Evolutionary conservation across 208 protist genomes (phyloP).

Genomic region (Balamuthia mandrillaris): DNA sequence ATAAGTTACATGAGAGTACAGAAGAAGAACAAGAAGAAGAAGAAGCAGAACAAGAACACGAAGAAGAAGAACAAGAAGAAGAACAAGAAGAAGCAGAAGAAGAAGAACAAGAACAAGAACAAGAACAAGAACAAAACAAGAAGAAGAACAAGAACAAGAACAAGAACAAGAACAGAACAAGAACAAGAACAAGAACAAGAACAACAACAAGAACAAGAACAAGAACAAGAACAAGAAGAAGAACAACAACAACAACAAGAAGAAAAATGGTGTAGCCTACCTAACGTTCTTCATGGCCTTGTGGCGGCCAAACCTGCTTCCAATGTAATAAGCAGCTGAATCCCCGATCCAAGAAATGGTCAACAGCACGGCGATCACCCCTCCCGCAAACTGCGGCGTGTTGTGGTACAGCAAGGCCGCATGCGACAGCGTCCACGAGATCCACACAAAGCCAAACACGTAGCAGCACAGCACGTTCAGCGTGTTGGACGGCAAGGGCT

Average conservation of each 20-base stretch:
- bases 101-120: too few relatives aligned
- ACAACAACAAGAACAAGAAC: not conserved
- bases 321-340: constrained; percentile 1
- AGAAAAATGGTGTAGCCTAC: not conserved
- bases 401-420: not conserved
- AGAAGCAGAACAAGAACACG: not conserved
- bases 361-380: not conserved
- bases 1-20: not conserved
- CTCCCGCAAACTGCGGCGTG: not conserved
- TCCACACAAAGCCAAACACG: constrained; percentile 10
- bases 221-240: not conserved
- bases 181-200: not conserved
- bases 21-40: not conserved
- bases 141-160: not conserved
- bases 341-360: constrained; percentile 5
- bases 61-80: not conserved
- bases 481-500: not conserved
- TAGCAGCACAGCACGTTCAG: not conserved
- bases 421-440: constrained; percentile 10
- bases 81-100: not conserved
- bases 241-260: not conserved
- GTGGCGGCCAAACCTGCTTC: constrained; percentile 9
- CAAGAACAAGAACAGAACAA: not conserved
- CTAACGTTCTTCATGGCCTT: constrained; percentile 28
- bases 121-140: not conserved